phyloP scores from a whole-genome alignment of 2,329 filamentous ascomycete genomes.

The Phyllachora maydis region DNA sequence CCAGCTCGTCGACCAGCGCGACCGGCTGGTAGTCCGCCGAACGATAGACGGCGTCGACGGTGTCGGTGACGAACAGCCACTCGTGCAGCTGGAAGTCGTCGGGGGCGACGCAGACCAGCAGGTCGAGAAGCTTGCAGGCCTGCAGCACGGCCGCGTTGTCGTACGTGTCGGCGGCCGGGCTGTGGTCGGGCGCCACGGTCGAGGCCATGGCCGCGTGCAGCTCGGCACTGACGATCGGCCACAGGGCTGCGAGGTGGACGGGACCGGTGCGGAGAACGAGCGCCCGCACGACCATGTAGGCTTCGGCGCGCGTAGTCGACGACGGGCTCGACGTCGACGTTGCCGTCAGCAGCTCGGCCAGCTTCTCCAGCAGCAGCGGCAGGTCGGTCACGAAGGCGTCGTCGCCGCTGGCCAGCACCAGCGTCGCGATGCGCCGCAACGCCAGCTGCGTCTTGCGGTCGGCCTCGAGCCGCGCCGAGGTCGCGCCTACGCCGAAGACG shows the following conservation, averaged over 20 bases:
- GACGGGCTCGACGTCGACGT: slow-evolving; percentile 82
- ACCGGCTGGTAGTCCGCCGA: slow-evolving; percentile 46
- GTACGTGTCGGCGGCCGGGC: slow-evolving; percentile 46
- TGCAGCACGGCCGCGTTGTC: slow-evolving; percentile 63
- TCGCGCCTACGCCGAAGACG: slow-evolving; percentile 94
- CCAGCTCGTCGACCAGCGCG: slow-evolving; percentile 68
- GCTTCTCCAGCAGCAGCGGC: slow-evolving; percentile 52
- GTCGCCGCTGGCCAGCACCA: slow-evolving; percentile 55
- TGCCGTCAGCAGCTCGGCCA: slow-evolving; percentile 70
- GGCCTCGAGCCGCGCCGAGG: slow-evolving; percentile 81
- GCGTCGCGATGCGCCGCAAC: slow-evolving; percentile 58
- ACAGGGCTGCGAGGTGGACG: slow-evolving; percentile 63
- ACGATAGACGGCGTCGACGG: slow-evolving; percentile 85
- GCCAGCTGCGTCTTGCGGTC: slow-evolving; percentile 86
- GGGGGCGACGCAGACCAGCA: slow-evolving; percentile 66
- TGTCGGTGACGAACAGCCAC: slow-evolving; percentile 95
- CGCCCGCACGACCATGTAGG: slow-evolving; percentile 74
- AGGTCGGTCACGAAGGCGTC: slow-evolving; percentile 71
- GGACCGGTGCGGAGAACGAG: slow-evolving; percentile 61
- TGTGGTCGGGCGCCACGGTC: slow-evolving; percentile 46
- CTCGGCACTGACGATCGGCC: slow-evolving; percentile 79
- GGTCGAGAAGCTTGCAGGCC: slow-evolving; percentile 81
- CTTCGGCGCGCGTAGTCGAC: slow-evolving; percentile 68
- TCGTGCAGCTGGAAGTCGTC: slow-evolving; percentile 98
- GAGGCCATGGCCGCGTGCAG: slow-evolving; percentile 63